Percentiles rank a stretch among this genome's conserved stretches.
phyloP scores from a whole-genome alignment of 2,329 filamentous ascomycete genomes.

The Diaporthe nobilis region DNA sequence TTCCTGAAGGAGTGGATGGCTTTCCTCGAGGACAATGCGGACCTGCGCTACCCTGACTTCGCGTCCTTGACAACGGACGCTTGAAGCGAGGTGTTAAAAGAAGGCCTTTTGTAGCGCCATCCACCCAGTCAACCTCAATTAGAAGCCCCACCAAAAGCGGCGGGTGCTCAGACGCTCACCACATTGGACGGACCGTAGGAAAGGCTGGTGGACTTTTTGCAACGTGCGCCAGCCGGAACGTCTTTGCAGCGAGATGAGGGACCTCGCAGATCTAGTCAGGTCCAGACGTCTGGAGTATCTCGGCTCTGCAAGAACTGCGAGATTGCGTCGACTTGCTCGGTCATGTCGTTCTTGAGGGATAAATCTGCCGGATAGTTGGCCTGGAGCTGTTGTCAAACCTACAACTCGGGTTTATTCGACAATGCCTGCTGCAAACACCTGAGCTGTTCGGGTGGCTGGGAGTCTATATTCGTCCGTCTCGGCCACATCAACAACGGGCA shows the following conservation, averaged over 20 bases:
- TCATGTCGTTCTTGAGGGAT: constrained; percentile 15
- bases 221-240: background rate
- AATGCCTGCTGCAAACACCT: background rate
- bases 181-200: constrained; percentile 12
- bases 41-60: constrained; percentile 88
- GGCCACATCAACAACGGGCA: background rate
- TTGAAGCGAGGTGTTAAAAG: constrained; percentile 41
- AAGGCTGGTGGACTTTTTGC: background rate
- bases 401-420: background rate
- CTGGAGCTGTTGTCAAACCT: background rate
- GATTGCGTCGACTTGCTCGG: constrained; percentile 27
- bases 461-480: background rate
- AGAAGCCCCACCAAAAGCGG: constrained; percentile 20
- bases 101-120: background rate
- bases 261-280: constrained; percentile 10
- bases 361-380: background rate
- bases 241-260: constrained; percentile 17
- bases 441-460: background rate
- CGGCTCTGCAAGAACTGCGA: constrained; percentile 18
- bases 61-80: constrained; percentile 53
- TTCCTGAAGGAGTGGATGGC: constrained; percentile 95
- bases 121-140: constrained; percentile 17
- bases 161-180: constrained; percentile 20
- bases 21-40: constrained; percentile 89
- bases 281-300: constrained; percentile 8